These are phyloP conservation scores for Primulina tabacum DNA, from an alignment of 257 asterid genomes.

Conservation along the genomic window DNA sequence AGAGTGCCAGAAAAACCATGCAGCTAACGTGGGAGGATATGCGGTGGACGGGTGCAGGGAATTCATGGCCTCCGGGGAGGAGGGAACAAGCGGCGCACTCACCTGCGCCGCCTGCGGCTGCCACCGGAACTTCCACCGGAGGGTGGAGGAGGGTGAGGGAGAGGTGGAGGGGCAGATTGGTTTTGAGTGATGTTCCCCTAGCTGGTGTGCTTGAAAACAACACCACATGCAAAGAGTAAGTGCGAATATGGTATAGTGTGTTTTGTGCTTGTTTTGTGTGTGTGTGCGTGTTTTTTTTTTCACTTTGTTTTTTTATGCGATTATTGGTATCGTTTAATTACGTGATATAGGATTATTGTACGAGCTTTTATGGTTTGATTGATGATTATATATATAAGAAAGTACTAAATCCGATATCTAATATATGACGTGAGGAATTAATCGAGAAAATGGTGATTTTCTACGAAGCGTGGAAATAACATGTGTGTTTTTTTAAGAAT, in stretches of 20 bases:
- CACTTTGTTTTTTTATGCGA: not conserved
- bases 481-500: too few relatives aligned
- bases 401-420: too few relatives aligned
- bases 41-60: slow-evolving; percentile 93
- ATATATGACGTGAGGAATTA: not conserved
- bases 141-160: slow-evolving; percentile 33
- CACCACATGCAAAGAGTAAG: not conserved
- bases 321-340: not conserved
- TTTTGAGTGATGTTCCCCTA: not conserved
- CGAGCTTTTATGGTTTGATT: not conserved
- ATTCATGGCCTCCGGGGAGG: slow-evolving; percentile 39
- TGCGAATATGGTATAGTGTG: not conserved
- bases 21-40: slow-evolving; percentile 76
- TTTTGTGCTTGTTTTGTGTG: not conserved
- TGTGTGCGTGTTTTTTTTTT: not conserved
- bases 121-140: slow-evolving; percentile 35
- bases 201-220: not conserved
- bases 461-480: not conserved
- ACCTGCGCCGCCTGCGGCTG: slow-evolving; percentile 54
- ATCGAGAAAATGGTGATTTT: not conserved
- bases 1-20: slow-evolving; percentile 94
- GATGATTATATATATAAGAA: not conserved
- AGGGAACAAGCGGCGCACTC: slow-evolving; percentile 29
- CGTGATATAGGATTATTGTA: not conserved
- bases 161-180: not conserved